Evolutionary conservation across 1,284 basidiomycete species (phyloP).

Genomic region (Puccinia brachypodii): DNA sequence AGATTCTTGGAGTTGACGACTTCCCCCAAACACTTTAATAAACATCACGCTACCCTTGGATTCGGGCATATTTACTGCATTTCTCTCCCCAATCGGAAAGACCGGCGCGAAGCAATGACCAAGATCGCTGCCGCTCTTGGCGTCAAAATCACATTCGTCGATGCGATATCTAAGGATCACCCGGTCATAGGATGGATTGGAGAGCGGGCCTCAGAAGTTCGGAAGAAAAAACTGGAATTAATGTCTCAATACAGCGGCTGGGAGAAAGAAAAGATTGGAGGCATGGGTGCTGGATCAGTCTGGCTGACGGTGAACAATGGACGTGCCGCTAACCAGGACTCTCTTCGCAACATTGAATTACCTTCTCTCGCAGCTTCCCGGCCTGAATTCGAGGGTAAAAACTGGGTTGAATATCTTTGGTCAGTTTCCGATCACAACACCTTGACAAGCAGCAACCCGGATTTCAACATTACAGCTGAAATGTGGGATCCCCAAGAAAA

Average conservation of each 20-base stretch:
- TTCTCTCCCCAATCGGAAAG: slow-evolving; percentile 63
- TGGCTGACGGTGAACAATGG: slow-evolving; percentile 50
- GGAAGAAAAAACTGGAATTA: slow-evolving; percentile 49
- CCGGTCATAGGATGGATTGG: slow-evolving; percentile 54
- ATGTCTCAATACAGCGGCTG: slow-evolving; percentile 48
- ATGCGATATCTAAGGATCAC: slow-evolving; percentile 52
- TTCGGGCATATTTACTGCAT: slow-evolving; percentile 64
- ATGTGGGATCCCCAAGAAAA: slow-evolving; percentile 53
- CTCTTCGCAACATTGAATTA: slow-evolving; percentile 13
- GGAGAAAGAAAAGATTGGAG: slow-evolving; percentile 49
- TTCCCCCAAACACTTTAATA: slow-evolving; percentile 48
- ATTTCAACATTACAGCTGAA: slow-evolving; percentile 38
- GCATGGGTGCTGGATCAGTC: slow-evolving; percentile 46
- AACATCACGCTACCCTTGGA: slow-evolving; percentile 51
- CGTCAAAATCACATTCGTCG: slow-evolving; percentile 53
- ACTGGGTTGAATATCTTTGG: slow-evolving; percentile 49
- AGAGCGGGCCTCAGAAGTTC: slow-evolving; percentile 52
- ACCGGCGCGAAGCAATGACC: slow-evolving; percentile 65
- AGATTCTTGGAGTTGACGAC: slow-evolving; percentile 49
- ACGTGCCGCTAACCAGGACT: neutral
- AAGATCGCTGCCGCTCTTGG: slow-evolving; percentile 61
- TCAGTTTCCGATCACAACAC: slow-evolving; percentile 43
- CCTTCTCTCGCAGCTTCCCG: slow-evolving; percentile 14
- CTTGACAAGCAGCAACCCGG: slow-evolving; percentile 48
- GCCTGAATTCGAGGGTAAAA: slow-evolving; percentile 32